Evolutionary conservation across 495 filamentous ascomycete genomes (phyloP), one percentile per base, ranked within the genome.

Genomic region (Opeltia flavorubescens): DNA sequence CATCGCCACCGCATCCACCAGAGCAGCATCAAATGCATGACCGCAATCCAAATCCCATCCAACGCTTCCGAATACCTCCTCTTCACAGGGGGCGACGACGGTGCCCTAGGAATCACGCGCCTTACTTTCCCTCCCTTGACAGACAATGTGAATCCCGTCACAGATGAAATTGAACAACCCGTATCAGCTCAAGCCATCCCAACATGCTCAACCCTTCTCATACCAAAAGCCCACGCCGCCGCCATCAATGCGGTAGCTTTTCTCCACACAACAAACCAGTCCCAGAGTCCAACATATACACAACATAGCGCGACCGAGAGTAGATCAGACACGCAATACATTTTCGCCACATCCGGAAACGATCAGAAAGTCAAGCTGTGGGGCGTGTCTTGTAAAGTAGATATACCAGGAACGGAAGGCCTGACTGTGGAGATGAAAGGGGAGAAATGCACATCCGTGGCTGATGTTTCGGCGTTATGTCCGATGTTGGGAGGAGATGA

Each of bases 331-430:
- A n/a, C 23, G 5, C 11, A 13, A 5, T 63, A n/a, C 53, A 38
- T n/a, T 48, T 40, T 86, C 2, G 73, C 75, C 5, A 81, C 76
- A 1, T 73, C 77, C 0, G 78, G 86, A 23, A 87, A 84, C 47
- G 91, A 95, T 56, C 88, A 95, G 64, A 71, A 78, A 18, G 57
- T 95, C 46, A 86, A 83, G 56, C 51, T 81, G 2, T 95, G 89
- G 89, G 57, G 52, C 1, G 51, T 80, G 17, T 46, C 44, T 0
- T 52, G 75, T 25, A 63, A 74, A 43, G 50, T 15, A 8, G 50
- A 31, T 5, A 13, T 24, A 7, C 40, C 41, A 3, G 50, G 52
- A 3, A 30, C n/a, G 18, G 58, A 70, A 2, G 59, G 49, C 5
- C 63, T 8, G 30, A 33, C 30, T 33, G 30, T 20, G 9, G 50